Conservation (phyloP, 345 rosid species). For the Salix brachista region DNA sequence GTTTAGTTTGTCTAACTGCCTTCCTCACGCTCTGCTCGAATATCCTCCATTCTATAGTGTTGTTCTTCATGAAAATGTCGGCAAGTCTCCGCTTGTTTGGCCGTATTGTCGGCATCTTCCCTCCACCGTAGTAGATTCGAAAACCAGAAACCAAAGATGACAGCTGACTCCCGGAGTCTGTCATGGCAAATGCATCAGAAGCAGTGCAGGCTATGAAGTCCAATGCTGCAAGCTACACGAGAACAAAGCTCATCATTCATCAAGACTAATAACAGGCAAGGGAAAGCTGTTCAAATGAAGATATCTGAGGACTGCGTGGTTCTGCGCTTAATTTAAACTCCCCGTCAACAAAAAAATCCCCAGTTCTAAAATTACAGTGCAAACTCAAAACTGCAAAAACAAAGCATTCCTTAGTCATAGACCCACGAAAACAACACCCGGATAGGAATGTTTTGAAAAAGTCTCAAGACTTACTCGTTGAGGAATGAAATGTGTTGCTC, state of each 20-base stretch:
- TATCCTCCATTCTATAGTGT: conserved; percentile 75
- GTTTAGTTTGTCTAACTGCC: conserved; percentile 89
- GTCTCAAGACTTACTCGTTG: not conserved
- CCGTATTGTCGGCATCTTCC: conserved; percentile 86
- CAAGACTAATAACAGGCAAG: not conserved
- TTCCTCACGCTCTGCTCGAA: conserved; percentile 91
- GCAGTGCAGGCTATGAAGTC: conserved; percentile 88
- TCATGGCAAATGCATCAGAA: conserved; percentile 89
- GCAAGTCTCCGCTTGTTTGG: conserved; percentile 83
- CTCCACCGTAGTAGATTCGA: conserved; percentile 79
- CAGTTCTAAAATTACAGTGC: not conserved
- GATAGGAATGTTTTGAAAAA: not conserved
- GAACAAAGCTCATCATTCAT: not conserved
- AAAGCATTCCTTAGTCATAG: not conserved
- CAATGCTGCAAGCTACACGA: conserved; percentile 77
- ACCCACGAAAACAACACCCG: not conserved
- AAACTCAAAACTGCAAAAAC: not conserved
- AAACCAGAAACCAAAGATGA: conserved; percentile 88
- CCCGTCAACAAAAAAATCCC: not conserved
- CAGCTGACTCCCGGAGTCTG: conserved; percentile 91
- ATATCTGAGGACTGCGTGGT: not conserved
- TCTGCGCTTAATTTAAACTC: not conserved
- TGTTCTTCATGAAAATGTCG: conserved; percentile 63
- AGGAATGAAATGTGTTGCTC: not conserved
- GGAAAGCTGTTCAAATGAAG: not conserved